These are phyloP conservation scores for Cymbidium sinense DNA, from an alignment of 106 monocot genomes.

Conservation along the genomic window DNA sequence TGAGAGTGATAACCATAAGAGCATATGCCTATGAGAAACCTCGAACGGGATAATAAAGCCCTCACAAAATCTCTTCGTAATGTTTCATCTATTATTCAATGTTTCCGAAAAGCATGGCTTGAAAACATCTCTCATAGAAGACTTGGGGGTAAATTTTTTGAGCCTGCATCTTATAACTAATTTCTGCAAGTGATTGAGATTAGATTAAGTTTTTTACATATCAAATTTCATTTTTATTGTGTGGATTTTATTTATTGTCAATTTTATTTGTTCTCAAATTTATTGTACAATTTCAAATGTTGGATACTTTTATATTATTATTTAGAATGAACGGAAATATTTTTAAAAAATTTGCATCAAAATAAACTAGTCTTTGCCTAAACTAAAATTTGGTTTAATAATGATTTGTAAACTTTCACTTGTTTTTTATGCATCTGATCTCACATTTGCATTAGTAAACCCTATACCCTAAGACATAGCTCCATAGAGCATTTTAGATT, in stretches of 20 bases:
- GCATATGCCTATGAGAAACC: too few relatives aligned
- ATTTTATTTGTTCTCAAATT: not conserved
- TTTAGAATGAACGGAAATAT: not conserved
- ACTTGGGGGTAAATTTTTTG: too few relatives aligned
- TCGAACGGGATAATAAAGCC: too few relatives aligned
- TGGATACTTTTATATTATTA: not conserved
- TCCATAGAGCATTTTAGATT: not conserved
- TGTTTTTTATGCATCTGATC: not conserved
- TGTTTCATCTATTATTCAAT: too few relatives aligned
- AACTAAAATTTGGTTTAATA: not conserved
- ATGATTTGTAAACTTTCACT: not conserved
- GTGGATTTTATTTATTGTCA: not conserved
- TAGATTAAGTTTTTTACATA: too few relatives aligned
- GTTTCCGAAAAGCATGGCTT: too few relatives aligned
- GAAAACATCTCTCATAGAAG: too few relatives aligned
- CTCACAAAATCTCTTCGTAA: too few relatives aligned
- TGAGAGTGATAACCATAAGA: too few relatives aligned
- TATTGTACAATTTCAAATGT: not conserved
- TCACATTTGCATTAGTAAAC: not conserved
- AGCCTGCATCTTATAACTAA: too few relatives aligned
- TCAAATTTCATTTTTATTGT: too few relatives aligned
- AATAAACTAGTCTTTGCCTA: not conserved
- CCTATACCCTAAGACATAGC: not conserved
- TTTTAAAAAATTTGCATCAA: not conserved
- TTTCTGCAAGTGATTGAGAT: too few relatives aligned